phyloP scores from a whole-genome alignment of 2,329 filamentous ascomycete species.

The Neonectria hederae region DNA sequence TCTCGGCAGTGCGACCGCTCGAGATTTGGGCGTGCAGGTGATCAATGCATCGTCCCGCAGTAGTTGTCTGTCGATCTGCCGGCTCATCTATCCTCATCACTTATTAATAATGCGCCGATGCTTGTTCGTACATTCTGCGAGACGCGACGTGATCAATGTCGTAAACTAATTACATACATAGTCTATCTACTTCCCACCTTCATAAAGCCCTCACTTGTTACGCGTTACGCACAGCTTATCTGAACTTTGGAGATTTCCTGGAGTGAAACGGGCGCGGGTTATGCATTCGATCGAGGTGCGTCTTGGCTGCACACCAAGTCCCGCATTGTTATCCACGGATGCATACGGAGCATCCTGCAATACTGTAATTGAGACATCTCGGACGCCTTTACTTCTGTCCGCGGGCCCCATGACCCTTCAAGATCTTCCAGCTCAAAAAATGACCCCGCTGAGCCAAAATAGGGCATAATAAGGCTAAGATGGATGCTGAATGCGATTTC shows the following conservation, averaged over 20 bases:
- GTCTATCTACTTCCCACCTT: background rate
- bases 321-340: background rate
- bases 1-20: background rate
- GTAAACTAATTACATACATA: background rate
- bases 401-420: background rate
- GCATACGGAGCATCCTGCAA: background rate
- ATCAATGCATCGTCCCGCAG: background rate
- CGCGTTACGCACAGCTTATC: background rate
- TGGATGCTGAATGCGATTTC: slow-evolving; percentile 17
- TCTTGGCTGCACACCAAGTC: background rate
- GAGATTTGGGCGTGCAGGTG: background rate
- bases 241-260: no score
- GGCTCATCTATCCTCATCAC: background rate
- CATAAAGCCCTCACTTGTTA: background rate
- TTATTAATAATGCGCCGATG: background rate
- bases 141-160: slow-evolving; percentile 15
- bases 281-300: background rate
- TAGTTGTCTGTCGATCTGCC: background rate
- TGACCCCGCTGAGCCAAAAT: slow-evolving; percentile 6
- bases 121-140: slow-evolving; percentile 11
- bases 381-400: background rate
- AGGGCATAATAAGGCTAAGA: slow-evolving; percentile 11
- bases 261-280: background rate
- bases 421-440: slow-evolving; percentile 2
- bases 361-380: slow-evolving; percentile 1